phyloP scores from a whole-genome alignment of 441 rosid species.

The Brassica balearica region DNA sequence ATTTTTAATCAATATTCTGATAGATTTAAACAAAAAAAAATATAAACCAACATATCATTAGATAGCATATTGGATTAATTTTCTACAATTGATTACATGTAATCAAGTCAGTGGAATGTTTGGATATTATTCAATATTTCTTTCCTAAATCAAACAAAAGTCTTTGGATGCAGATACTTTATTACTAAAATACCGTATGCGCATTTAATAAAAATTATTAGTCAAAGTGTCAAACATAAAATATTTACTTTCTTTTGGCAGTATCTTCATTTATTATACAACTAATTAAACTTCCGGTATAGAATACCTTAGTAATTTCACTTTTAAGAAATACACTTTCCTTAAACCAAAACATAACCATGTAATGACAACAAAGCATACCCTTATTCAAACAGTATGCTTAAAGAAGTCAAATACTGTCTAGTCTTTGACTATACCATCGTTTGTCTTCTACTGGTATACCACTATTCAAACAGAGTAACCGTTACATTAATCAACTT shows the following conservation, averaged over 20 bases:
- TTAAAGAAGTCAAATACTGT: not conserved
- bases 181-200: not conserved
- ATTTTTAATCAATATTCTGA: too few species aligned
- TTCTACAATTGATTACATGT: not conserved
- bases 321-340: not conserved
- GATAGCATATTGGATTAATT: not conserved
- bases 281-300: not conserved
- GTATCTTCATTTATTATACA: not conserved
- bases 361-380: not conserved
- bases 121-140: not conserved
- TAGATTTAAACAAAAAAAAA: not conserved
- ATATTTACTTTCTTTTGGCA: not conserved
- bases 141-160: not conserved
- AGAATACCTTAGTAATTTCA: not conserved
- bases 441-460: not conserved
- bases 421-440: not conserved
- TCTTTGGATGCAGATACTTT: not conserved
- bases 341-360: not conserved
- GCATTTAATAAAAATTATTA: not conserved
- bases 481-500: conserved; percentile 19
- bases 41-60: not conserved
- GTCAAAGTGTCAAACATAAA: not conserved
- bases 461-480: not conserved
- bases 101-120: not conserved
- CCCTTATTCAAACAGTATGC: too few species aligned